A percentile compares a stretch with the other conserved stretches of the same genome.
Evolutionary conservation across 2,329 filamentous ascomycete genomes (phyloP).

Genomic region (Coniosporium tulheliwenetii): DNA sequence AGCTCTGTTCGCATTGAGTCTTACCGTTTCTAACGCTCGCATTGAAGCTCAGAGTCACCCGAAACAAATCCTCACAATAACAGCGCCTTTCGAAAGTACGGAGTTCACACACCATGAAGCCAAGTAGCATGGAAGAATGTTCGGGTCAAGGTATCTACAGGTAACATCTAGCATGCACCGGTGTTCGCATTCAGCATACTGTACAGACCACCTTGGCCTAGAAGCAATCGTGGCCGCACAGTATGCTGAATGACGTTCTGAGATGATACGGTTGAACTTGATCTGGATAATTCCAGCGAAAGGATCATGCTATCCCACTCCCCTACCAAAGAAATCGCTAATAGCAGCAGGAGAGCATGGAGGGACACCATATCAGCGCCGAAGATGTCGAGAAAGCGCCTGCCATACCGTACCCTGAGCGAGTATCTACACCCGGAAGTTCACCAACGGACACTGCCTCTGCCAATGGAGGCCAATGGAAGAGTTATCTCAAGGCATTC

Average conservation of each 20-base stretch:
- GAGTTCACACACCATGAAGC: conserved; percentile 6
- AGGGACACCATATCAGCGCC: conserved; percentile 3
- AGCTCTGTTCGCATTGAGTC: too few species aligned
- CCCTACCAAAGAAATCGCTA: conserved; percentile 11
- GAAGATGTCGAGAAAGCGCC: conserved; percentile 10
- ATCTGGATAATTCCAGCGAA: conserved; percentile 38
- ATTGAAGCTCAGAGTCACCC: not conserved
- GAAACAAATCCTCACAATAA: not conserved
- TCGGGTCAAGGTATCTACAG: conserved; percentile 10
- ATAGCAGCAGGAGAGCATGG: conserved; percentile 18
- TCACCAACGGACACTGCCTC: not conserved
- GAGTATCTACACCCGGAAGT: not conserved
- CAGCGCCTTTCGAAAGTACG: not conserved
- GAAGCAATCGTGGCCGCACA: not conserved
- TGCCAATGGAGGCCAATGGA: not conserved
- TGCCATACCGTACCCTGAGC: conserved; percentile 1
- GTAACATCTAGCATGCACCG: conserved; percentile 7
- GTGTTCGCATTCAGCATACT: conserved; percentile 1
- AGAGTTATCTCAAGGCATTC: conserved; percentile 11
- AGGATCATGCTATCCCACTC: conserved; percentile 32
- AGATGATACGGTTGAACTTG: conserved; percentile 40
- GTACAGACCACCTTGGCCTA: not conserved
- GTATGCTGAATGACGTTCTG: conserved; percentile 19
- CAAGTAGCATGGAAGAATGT: conserved; percentile 3
- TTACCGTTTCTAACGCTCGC: too few species aligned